Conservation (phyloP, 139 green algal species). For the Chlamydomonas schloesseri region DNA sequence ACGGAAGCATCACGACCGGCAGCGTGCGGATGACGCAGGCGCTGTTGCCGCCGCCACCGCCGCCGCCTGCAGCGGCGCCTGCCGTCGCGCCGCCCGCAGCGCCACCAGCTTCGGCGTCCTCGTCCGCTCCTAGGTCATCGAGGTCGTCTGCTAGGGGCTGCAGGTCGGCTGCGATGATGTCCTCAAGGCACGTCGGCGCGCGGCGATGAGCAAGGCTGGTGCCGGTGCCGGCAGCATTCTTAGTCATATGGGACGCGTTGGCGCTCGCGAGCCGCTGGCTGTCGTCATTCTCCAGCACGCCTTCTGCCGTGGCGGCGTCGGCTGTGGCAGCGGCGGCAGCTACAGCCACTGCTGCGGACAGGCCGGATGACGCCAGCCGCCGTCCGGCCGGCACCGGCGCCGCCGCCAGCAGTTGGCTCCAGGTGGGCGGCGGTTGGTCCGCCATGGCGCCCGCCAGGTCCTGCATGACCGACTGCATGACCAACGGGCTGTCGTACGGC, state of each 20-base stretch:
- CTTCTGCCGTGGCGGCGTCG: no score
- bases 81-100: neutral
- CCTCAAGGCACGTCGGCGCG: neutral
- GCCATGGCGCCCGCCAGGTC: neutral
- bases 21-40: neutral
- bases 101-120: neutral
- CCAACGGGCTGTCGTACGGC: neutral
- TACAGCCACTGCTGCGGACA: no score
- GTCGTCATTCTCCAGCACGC: no score
- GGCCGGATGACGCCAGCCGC: no score
- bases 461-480: neutral
- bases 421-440: neutral
- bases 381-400: neutral
- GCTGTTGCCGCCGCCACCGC: neutral
- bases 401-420: neutral
- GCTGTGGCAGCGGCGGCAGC: no score
- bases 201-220: neutral
- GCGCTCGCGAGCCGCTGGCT: no score
- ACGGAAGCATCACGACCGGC: slow-evolving; percentile 24
- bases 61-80: no score
- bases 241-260: no score
- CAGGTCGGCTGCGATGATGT: slow-evolving; percentile 28
- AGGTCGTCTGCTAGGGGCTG: neutral
- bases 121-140: neutral
- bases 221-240: no score